phyloP scores from a whole-genome alignment of 2,329 filamentous ascomycete species.

The Coniella lustricola region DNA sequence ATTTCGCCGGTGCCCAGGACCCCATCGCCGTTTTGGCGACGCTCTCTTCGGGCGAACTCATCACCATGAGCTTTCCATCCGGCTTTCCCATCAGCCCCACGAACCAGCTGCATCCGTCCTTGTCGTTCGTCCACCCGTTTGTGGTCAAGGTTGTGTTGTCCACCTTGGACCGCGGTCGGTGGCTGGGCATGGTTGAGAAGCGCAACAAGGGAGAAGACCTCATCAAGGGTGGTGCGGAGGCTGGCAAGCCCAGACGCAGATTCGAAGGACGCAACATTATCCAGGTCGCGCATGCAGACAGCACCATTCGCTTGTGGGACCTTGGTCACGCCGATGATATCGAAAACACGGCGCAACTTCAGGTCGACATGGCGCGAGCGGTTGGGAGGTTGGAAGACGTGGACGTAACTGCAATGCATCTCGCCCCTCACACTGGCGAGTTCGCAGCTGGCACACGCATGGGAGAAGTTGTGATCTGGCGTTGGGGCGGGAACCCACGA shows the following conservation, averaged over 20 bases:
- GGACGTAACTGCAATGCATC: constrained; percentile 69
- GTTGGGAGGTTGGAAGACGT: constrained; percentile 72
- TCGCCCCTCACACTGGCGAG: constrained; percentile 76
- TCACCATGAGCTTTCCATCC: constrained; percentile 86
- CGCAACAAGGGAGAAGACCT: constrained; percentile 72
- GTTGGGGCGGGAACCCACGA: constrained; percentile 76
- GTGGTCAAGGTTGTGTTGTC: constrained; percentile 67
- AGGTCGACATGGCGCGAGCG: constrained; percentile 80
- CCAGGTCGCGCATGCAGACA: constrained; percentile 82
- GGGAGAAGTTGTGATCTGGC: constrained; percentile 82
- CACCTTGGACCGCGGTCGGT: constrained; percentile 68
- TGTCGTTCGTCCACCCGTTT: constrained; percentile 87
- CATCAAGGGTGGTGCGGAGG: constrained; percentile 71
- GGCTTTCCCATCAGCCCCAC: constrained; percentile 87
- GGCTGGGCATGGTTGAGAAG: constrained; percentile 86
- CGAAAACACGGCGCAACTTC: constrained; percentile 73
- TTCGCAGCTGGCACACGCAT: constrained; percentile 72
- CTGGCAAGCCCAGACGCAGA: constrained; percentile 60
- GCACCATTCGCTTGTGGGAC: constrained; percentile 89
- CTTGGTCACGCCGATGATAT: constrained; percentile 87
- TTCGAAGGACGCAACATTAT: constrained; percentile 81
- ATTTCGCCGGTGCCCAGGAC: constrained; percentile 83
- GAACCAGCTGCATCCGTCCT: constrained; percentile 81
- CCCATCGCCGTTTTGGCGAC: constrained; percentile 78
- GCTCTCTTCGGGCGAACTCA: constrained; percentile 77